Evolutionary conservation across 176 grass and related monocot species (phyloP).

Genomic region (Secale cereale): DNA sequence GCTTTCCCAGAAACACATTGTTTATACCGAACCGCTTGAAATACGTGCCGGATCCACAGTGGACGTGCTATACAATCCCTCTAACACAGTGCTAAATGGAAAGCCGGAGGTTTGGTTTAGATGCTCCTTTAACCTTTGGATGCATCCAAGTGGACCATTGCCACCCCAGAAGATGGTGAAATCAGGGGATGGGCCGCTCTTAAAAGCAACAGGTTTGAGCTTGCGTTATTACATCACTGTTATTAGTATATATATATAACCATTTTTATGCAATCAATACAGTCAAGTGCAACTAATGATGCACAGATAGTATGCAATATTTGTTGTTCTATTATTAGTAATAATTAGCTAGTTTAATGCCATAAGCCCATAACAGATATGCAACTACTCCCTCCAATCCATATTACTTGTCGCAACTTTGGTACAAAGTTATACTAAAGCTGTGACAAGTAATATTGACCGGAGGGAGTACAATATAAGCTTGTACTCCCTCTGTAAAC

Average conservation of each 20-base stretch:
- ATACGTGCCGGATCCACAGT: constrained; percentile 66
- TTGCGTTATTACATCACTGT: constrained; percentile 15
- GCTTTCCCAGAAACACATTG: constrained; percentile 88
- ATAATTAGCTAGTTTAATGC: not conserved
- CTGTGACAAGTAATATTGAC: no score
- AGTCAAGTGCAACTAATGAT: not conserved
- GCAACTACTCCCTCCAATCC: not conserved
- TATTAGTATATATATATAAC: not conserved
- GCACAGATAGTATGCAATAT: not conserved
- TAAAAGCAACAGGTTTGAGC: constrained; percentile 73
- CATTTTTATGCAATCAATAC: constrained; percentile 13
- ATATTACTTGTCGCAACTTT: no score
- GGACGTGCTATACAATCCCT: constrained; percentile 81
- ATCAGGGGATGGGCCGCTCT: constrained; percentile 49
- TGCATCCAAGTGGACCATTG: constrained; percentile 51
- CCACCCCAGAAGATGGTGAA: constrained; percentile 78
- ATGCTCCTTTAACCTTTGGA: constrained; percentile 93
- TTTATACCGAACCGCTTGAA: constrained; percentile 89
- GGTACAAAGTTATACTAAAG: no score
- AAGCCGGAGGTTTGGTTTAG: constrained; percentile 85
- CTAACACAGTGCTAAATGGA: constrained; percentile 69
- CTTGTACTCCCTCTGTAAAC: no score
- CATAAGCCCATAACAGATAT: not conserved
- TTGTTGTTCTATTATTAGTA: not conserved
- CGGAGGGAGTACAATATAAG: not conserved